These are phyloP conservation scores for Pichia eremophila DNA, from an alignment of 805 yeast species.

Conservation along the genomic window DNA sequence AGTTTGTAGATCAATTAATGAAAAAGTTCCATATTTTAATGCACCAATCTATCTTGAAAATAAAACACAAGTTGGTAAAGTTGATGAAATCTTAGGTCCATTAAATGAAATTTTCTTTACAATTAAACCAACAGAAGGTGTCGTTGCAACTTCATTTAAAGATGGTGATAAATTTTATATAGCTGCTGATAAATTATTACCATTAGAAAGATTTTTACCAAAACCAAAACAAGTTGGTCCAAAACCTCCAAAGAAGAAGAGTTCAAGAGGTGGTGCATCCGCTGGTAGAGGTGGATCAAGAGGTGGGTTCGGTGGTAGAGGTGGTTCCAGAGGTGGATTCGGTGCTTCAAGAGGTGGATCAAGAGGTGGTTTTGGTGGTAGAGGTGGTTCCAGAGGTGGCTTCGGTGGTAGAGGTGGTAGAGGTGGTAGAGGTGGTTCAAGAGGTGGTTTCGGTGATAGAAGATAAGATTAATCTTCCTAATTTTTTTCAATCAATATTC, in stretches of 20 bases:
- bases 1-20: slow-evolving; percentile 89
- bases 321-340: slow-evolving; percentile 21
- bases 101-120: slow-evolving; percentile 97
- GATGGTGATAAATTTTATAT: slow-evolving; percentile 94
- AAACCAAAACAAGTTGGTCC: slow-evolving; percentile 87
- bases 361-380: slow-evolving; percentile 3
- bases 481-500: too few relatives aligned
- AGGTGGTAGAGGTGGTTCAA: neutral
- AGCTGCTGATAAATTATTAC: slow-evolving; percentile 90
- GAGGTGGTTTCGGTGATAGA: neutral
- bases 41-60: slow-evolving; percentile 97
- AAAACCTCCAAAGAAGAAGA: slow-evolving; percentile 63
- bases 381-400: slow-evolving; percentile 26
- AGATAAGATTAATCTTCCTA: neutral
- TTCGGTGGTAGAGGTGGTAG: slow-evolving; percentile 7
- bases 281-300: slow-evolving; percentile 38
- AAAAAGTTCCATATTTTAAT: slow-evolving; percentile 94
- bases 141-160: slow-evolving; percentile 86
- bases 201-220: slow-evolving; percentile 94
- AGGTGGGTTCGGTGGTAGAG: slow-evolving; percentile 17
- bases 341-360: slow-evolving; percentile 32
- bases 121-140: slow-evolving; percentile 92
- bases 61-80: slow-evolving; percentile 93
- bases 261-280: slow-evolving; percentile 44
- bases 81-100: slow-evolving; percentile 97